Base-by-base conservation (phyloP, 78 protist genomes). In the Capsaspora owczarzaki region DNA sequence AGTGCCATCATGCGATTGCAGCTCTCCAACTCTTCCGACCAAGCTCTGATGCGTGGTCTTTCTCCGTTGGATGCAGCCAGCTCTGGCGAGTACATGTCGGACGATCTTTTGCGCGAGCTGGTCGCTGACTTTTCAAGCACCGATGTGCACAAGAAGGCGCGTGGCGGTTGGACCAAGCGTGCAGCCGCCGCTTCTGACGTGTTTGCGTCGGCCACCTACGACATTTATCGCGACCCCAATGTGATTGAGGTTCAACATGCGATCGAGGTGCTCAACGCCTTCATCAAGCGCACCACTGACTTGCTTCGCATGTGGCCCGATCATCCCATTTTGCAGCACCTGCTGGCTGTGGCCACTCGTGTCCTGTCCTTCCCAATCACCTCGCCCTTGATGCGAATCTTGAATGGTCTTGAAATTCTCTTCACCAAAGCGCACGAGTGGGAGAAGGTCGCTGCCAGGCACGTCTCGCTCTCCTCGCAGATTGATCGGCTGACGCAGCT, bases 321-420 rank as follows among this genome's bases (percentile, higher is more conserved):
- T 29, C 88, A 90, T 51, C 86, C 91, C 1, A 31, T 46, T 27
- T 74, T 91, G 70, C 42, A 35, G 0, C 40, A 31, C 41, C 38
- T 88, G 20, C 33, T 6, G 74, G 46, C 6, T 0, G 8, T 86
- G 29, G 10, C 51, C 49, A 75, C 42, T 20, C 78, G 90, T 31
- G 31, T 88, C 41, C 76, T 78, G 60, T 0, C 46, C 6, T 72
- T 86, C 37, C 77, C 89, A 10, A 29, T 79, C n/a, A 29, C 74
- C 29, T 19, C 46, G 22, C 47, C 66, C 69, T 5, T 82, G 19
- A 12, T 84, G 42, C 22, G 61, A 74, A 3, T 82, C 4, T 29
- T 85, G 61, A 43, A 37, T 0, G 93, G 93, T 33, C 33, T 80
- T 8, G 89, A 86, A 84, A 69, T 85, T 69, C 82, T 90, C 25